Percentiles rank a stretch among this genome's conserved stretches.
phyloP scores from a whole-genome alignment of 352 stramenopile species.

The Stramenopiles sp. region DNA sequence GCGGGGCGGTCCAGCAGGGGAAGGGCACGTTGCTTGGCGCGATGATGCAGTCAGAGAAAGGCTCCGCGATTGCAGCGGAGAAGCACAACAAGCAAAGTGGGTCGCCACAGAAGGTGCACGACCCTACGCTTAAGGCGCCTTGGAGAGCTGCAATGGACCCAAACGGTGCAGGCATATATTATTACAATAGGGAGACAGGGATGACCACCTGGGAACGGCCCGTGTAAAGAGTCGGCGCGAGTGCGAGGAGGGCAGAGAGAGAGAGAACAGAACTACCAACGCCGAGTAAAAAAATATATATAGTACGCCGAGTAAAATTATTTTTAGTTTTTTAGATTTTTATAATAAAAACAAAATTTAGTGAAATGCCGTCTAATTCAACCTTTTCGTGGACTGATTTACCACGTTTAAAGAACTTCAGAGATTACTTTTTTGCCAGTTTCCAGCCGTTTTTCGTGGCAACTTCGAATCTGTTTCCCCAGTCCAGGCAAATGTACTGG shows the following conservation, averaged over 20 bases:
- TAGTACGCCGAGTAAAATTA: no score
- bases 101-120: background rate
- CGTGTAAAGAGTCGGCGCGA: no score
- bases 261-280: no score
- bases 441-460: slow-evolving; percentile 65
- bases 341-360: no score
- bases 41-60: background rate
- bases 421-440: background rate
- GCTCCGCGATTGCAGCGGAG: background rate
- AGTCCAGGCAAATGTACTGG: slow-evolving; percentile 64
- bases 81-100: background rate
- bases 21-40: background rate
- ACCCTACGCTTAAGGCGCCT: background rate
- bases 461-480: slow-evolving; percentile 52
- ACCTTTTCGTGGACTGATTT: no score
- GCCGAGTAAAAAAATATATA: no score
- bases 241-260: no score
- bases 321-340: no score
- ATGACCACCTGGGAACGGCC: background rate
- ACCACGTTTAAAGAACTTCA: no score
- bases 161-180: background rate
- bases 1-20: background rate
- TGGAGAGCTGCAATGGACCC: slow-evolving; percentile 1
- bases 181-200: background rate
- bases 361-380: no score